Evolutionary conservation across 1,284 basidiomycete genomes (phyloP).

Genomic region (Athelia sp.): DNA sequence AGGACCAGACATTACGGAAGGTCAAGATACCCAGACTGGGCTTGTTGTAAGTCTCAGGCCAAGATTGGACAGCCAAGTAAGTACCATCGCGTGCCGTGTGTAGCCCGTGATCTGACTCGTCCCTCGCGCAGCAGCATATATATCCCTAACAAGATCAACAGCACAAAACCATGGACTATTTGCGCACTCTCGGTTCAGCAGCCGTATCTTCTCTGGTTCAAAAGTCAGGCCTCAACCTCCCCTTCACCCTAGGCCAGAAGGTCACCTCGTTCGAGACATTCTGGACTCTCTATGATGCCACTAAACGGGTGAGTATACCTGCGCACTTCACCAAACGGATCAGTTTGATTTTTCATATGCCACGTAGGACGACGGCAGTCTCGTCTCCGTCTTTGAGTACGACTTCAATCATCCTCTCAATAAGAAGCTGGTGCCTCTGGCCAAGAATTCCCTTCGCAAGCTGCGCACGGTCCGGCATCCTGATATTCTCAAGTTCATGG

Average conservation of each 20-base stretch:
- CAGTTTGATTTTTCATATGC: constrained; percentile 6
- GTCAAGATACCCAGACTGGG: no score
- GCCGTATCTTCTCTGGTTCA: constrained; percentile 84
- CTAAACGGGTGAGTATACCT: constrained; percentile 64
- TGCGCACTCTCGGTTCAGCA: constrained; percentile 80
- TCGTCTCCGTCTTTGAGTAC: constrained; percentile 88
- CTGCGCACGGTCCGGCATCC: constrained; percentile 92
- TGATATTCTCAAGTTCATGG: constrained; percentile 93
- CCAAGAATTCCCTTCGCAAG: constrained; percentile 89
- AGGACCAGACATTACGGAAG: no score
- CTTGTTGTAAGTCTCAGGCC: no score
- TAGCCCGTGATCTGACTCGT: neutral
- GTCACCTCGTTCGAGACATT: constrained; percentile 71
- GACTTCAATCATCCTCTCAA: constrained; percentile 62
- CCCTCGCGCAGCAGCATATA: no score
- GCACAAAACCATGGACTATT: constrained; percentile 65
- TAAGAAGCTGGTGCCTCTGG: constrained; percentile 67
- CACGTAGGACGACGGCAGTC: constrained; percentile 78
- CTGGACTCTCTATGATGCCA: constrained; percentile 86
- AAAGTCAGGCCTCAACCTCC: constrained; percentile 86
- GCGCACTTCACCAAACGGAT: constrained; percentile 4
- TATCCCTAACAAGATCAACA: no score
- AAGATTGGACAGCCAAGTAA: neutral
- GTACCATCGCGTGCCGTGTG: neutral
- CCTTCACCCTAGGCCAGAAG: constrained; percentile 82